Conservation (phyloP, 1,139 yeast genomes). For the Magnusiomyces tetraspermus region DNA sequence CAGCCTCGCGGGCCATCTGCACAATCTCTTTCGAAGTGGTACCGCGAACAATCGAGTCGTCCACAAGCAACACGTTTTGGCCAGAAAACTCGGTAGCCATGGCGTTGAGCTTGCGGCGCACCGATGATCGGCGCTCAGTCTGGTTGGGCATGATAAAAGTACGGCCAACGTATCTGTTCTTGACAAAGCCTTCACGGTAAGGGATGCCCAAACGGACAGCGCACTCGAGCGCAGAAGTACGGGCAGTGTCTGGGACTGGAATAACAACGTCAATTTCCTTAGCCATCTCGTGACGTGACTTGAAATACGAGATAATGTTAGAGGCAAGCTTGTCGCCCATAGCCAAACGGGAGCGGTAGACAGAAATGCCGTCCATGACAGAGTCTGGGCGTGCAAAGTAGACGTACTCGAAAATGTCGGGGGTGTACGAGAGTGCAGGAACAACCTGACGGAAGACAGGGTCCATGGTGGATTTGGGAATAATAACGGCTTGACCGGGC, state of each 20-base stretch:
- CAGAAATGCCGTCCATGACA: constrained; percentile 89
- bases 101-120: constrained; percentile 88
- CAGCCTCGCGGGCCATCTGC: constrained; percentile 96
- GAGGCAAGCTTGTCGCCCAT: constrained; percentile 90
- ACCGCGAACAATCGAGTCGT: constrained; percentile 95
- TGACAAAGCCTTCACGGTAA: constrained; percentile 94
- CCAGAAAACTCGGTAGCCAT: constrained; percentile 88
- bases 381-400: constrained; percentile 98
- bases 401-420: constrained; percentile 94
- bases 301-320: constrained; percentile 49
- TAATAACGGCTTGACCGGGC: constrained; percentile 96
- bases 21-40: constrained; percentile 95
- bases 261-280: constrained; percentile 82
- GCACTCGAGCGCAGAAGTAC: constrained; percentile 90
- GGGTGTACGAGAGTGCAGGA: constrained; percentile 70
- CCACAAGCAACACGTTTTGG: constrained; percentile 83
- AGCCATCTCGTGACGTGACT: constrained; percentile 39
- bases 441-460: constrained; percentile 87
- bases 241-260: constrained; percentile 95
- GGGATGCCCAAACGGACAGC: constrained; percentile 74
- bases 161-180: constrained; percentile 93
- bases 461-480: constrained; percentile 56
- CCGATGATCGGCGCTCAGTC: constrained; percentile 86
- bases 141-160: constrained; percentile 99
- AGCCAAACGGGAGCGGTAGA: constrained; percentile 81